These are phyloP conservation scores for Rhazya stricta DNA, from an alignment of 257 asterid species.

Conservation along the genomic window DNA sequence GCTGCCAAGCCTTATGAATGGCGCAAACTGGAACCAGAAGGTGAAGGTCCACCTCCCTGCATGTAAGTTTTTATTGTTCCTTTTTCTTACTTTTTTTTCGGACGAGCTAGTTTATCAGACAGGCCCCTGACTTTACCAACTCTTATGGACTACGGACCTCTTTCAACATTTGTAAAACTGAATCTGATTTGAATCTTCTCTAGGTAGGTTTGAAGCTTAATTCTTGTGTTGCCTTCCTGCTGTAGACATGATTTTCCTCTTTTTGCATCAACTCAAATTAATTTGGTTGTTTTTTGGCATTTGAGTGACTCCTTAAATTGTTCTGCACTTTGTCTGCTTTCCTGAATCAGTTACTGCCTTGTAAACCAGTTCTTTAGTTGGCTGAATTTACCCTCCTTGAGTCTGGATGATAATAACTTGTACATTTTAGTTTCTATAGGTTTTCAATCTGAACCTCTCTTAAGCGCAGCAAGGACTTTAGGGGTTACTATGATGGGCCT, in stretches of 20 bases:
- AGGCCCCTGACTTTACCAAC: background rate
- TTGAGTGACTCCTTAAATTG: background rate
- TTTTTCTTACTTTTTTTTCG: background rate
- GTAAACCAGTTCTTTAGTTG: background rate
- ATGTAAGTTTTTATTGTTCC: slow-evolving; percentile 50
- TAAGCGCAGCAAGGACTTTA: background rate
- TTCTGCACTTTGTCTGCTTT: background rate
- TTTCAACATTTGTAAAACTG: background rate
- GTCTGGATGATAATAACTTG: background rate
- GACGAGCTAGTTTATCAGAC: background rate
- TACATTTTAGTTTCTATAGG: background rate
- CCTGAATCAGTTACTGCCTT: background rate
- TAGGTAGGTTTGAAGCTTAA: background rate
- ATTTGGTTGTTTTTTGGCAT: background rate
- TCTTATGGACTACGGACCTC: background rate
- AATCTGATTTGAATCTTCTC: background rate
- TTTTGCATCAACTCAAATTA: background rate
- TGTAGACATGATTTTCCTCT: background rate
- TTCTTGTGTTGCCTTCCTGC: background rate
- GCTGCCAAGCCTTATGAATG: slow-evolving; percentile 99
- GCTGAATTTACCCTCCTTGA: background rate
- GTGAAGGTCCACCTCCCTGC: slow-evolving; percentile 99
- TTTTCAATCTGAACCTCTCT: background rate
- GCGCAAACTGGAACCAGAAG: slow-evolving; percentile 99
- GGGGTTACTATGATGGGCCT: background rate